phyloP scores from a whole-genome alignment of 768 basidiomycete genomes.

The Artomyces pyxidatus region DNA sequence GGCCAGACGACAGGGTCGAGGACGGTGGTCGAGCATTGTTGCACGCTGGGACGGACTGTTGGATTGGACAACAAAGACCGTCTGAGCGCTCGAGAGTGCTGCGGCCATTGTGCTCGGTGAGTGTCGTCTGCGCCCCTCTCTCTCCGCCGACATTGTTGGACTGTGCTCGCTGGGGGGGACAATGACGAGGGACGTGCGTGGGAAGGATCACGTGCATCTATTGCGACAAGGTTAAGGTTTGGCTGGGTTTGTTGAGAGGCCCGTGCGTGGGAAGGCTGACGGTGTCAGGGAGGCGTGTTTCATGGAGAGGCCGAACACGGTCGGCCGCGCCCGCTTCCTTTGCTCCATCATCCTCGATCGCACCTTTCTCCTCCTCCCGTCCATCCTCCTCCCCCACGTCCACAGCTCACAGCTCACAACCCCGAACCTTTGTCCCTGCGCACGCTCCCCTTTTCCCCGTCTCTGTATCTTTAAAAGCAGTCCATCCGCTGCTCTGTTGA shows the following conservation, averaged over 20 bases:
- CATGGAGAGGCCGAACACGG: constrained; percentile 17
- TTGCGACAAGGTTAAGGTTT: constrained; percentile 17
- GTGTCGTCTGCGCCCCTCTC: not conserved
- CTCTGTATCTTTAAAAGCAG: too few relatives aligned
- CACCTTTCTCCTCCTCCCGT: constrained; percentile 3
- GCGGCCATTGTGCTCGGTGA: not conserved
- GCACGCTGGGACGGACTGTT: not conserved
- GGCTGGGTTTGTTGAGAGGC: constrained; percentile 14
- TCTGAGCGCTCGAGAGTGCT: not conserved
- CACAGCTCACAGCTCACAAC: constrained; percentile 24
- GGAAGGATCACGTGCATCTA: constrained; percentile 13
- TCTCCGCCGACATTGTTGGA: not conserved
- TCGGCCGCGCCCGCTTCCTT: constrained; percentile 20
- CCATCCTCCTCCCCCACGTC: not conserved
- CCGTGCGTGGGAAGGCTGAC: constrained; percentile 17
- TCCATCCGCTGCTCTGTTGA: constrained; percentile 21
- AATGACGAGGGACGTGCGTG: constrained; percentile 1
- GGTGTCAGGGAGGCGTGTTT: constrained; percentile 14
- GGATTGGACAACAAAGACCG: not conserved
- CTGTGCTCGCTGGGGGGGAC: not conserved
- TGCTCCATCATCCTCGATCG: constrained; percentile 20
- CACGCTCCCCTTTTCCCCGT: constrained; percentile 22
- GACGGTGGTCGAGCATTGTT: not conserved
- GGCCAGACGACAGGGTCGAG: not conserved
- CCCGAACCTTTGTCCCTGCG: constrained; percentile 43